Evolutionary conservation across 2,329 filamentous ascomycete genomes (phyloP).

Genomic region (Byssoonygena ceratinophila): DNA sequence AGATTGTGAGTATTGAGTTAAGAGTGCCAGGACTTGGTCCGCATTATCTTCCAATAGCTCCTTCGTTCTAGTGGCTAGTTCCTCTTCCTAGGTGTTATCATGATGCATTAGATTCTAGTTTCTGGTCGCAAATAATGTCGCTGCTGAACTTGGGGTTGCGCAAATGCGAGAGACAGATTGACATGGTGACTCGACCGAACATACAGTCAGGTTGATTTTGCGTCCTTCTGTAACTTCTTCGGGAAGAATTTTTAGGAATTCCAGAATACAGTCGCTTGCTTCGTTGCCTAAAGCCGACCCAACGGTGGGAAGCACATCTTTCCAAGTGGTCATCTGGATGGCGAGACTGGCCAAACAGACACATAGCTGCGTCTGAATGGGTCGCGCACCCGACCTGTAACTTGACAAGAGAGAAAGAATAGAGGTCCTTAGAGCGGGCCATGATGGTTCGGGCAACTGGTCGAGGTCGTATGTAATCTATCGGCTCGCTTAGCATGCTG

Average conservation of each 20-base stretch:
- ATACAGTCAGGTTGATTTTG: conserved; percentile 98
- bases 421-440: conserved; percentile 69
- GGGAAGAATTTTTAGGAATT: conserved; percentile 91
- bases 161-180: conserved; percentile 38
- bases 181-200: conserved; percentile 51
- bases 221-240: conserved; percentile 98
- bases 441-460: conserved; percentile 67
- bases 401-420: conserved; percentile 69
- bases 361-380: conserved; percentile 80
- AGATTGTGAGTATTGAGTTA: conserved; percentile 84
- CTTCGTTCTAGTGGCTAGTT: conserved; percentile 71
- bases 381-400: conserved; percentile 71
- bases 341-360: conserved; percentile 90
- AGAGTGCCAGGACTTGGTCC: conserved; percentile 69
- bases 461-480: conserved; percentile 95
- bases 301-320: conserved; percentile 76
- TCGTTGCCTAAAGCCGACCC: conserved; percentile 61
- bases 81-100: conserved; percentile 68
- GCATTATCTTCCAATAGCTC: conserved; percentile 89
- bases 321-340: conserved; percentile 93
- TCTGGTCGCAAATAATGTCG: conserved; percentile 20
- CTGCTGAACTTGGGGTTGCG: conserved; percentile 24
- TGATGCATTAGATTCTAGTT: conserved; percentile 41
- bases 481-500: conserved; percentile 4
- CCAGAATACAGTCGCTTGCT: conserved; percentile 74